A percentile compares a stretch with the other conserved stretches of the same genome.
Evolutionary conservation across 495 filamentous ascomycete genomes (phyloP).

Genomic region (Pyrenula aspistea): DNA sequence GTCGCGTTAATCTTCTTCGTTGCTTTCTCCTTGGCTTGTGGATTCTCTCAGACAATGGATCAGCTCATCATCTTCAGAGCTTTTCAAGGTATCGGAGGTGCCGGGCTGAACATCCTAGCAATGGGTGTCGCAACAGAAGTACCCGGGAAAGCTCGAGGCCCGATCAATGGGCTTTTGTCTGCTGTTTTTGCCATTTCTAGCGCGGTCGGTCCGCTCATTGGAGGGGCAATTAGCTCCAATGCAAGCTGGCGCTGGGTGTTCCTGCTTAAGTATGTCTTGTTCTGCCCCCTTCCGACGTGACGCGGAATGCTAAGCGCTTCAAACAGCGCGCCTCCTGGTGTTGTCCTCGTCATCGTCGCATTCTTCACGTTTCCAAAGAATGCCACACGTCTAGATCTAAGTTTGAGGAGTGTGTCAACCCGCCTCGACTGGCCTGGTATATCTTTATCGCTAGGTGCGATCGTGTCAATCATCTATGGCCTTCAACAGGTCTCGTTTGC

Average conservation of each 20-base stretch:
- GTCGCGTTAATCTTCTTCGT: constrained; percentile 38
- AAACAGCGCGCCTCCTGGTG: constrained; percentile 3
- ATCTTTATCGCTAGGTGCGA: constrained; percentile 32
- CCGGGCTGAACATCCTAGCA: background rate
- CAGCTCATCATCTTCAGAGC: constrained; percentile 30
- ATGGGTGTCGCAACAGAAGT: constrained; percentile 39
- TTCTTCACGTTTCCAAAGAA: constrained; percentile 4
- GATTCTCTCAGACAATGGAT: constrained; percentile 28
- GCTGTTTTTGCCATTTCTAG: constrained; percentile 10
- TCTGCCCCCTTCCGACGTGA: constrained; percentile 5
- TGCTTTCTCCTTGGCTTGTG: constrained; percentile 43
- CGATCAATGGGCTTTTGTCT: constrained; percentile 4
- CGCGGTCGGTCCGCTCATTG: constrained; percentile 30
- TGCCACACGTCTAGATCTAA: background rate
- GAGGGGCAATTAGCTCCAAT: constrained; percentile 25
- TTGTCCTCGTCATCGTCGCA: constrained; percentile 3
- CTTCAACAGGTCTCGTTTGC: constrained; percentile 29
- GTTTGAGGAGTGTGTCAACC: background rate
- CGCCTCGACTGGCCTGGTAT: constrained; percentile 39
- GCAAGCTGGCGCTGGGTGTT: constrained; percentile 36
- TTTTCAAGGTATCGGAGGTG: constrained; percentile 5
- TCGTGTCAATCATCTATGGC: constrained; percentile 37
- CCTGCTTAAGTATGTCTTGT: constrained; percentile 15
- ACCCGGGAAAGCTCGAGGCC: constrained; percentile 35
- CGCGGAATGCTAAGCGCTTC: background rate